Conservation (phyloP, 2,329 filamentous ascomycete species). For the Sarocladium kiliense region DNA sequence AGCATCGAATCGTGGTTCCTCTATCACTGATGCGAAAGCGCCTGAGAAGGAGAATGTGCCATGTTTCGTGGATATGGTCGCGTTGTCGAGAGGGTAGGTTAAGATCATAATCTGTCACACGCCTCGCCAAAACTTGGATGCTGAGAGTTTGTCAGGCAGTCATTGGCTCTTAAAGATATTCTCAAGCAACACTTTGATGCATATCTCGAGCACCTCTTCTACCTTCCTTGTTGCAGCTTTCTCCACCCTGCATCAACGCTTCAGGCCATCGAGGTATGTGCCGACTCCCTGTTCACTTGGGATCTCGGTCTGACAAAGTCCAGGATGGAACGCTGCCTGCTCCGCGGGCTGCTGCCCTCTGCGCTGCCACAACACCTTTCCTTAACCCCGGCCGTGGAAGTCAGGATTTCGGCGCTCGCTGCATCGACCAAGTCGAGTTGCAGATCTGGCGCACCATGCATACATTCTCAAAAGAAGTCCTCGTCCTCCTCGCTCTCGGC, state of each 20-base stretch:
- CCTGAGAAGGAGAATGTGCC: slow-evolving; percentile 13
- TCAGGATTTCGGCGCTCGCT: slow-evolving; percentile 33
- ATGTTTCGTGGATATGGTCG: not conserved
- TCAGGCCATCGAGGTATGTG: slow-evolving; percentile 15
- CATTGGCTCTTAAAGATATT: slow-evolving; percentile 28
- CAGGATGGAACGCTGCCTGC: too few species aligned
- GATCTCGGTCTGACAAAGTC: too few species aligned
- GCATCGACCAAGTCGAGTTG: slow-evolving; percentile 32
- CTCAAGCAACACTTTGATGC: slow-evolving; percentile 31
- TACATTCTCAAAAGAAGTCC: slow-evolving; percentile 26
- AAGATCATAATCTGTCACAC: not conserved
- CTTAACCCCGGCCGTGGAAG: slow-evolving; percentile 27
- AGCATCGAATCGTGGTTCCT: too few species aligned
- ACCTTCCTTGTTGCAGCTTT: slow-evolving; percentile 33
- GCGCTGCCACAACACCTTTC: too few species aligned
- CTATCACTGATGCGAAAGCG: slow-evolving; percentile 18
- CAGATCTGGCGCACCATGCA: slow-evolving; percentile 35
- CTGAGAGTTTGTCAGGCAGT: slow-evolving; percentile 19
- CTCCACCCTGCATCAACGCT: slow-evolving; percentile 24
- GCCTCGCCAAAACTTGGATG: too few species aligned
- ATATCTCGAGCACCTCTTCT: slow-evolving; percentile 31
- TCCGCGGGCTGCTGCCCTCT: too few species aligned
- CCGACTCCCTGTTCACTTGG: slow-evolving; percentile 34
- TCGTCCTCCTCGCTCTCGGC: slow-evolving; percentile 29
- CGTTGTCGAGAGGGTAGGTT: not conserved